Evolutionary conservation across 2,329 filamentous ascomycete genomes (phyloP).

Genomic region (Coccinonectria pachysandricola): DNA sequence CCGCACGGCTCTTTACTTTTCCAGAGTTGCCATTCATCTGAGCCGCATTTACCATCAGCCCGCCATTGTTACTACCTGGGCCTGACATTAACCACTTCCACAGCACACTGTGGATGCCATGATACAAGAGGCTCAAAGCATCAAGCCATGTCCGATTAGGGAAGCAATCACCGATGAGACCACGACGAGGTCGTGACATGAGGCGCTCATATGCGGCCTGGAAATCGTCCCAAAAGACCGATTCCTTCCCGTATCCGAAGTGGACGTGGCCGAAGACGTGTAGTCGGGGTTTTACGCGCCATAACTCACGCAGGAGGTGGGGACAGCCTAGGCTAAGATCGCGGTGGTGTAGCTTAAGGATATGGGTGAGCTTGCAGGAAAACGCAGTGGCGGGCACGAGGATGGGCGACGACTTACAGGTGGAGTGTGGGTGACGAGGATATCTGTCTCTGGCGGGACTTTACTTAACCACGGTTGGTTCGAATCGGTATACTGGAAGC

Average conservation of each 20-base stretch:
- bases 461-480: conserved; percentile 62
- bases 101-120: conserved; percentile 36
- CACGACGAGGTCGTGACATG: conserved; percentile 32
- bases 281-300: conserved; percentile 61
- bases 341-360: conserved; percentile 50
- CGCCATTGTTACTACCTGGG: conserved; percentile 37
- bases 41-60: conserved; percentile 46
- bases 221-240: conserved; percentile 63
- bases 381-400: too few species aligned
- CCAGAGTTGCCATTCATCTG: conserved; percentile 46
- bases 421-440: conserved; percentile 74
- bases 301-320: conserved; percentile 59
- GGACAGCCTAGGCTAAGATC: conserved; percentile 62
- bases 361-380: conserved; percentile 4
- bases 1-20: conserved; percentile 31
- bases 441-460: conserved; percentile 61
- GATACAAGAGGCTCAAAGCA: conserved; percentile 31
- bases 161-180: conserved; percentile 34
- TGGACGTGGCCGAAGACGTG: conserved; percentile 86
- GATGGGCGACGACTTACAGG: conserved; percentile 41
- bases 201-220: conserved; percentile 64
- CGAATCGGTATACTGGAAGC: conserved; percentile 61
- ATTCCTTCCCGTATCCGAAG: conserved; percentile 58
- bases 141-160: conserved; percentile 38
- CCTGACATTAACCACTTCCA: conserved; percentile 50